Base-by-base conservation (phyloP, 768 basidiomycete species). In the Termitomyces bulborhizus region DNA sequence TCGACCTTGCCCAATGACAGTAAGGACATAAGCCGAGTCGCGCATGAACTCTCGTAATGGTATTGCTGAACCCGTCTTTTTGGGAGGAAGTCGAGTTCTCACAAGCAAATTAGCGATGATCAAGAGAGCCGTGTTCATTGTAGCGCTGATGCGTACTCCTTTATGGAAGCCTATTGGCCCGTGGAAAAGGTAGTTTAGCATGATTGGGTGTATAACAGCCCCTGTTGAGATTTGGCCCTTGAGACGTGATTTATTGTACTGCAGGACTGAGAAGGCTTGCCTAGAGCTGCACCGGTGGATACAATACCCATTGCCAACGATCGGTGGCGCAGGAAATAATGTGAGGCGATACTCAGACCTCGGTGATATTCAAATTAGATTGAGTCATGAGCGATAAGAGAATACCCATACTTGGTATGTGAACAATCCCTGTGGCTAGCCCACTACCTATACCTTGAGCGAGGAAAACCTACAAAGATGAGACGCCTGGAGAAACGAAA, bases 271-370 rank as follows among this genome's bases (percentile, higher is more conserved):
- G 12, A 34, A 34, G 34, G 34, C 12, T 34, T 26, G 37, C 47
- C 34, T 31, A 36, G 13, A 36, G 47, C 47, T 3, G 34, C 47
- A 9, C 47, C 51, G 2, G 26, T 40, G 41, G 39, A 40, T 12
- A 69, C 78, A 44, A 85, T 67, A 15, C 83, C 79, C 56, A 82
- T 79, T 0, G 79, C 82, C 41, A 83, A 62, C 7, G 76, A 72
- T 26, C 72, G 71, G 26, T 64, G 68, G 29, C 73, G 66, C 66
- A 83, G 37, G 34, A 63, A 85, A 61, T 80, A 77, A 56, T 84
- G 82, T 8, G 76, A 75, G 12, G 56, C 7, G 70, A 68, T 4
- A 3, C 78, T 65, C 27, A 84, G 70, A 11, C 73, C 75, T 44
- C 8, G 31, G 8, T 16, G 16, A 27, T 15, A 7, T 16, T 44